A percentile compares a stretch with the other conserved stretches of the same genome.
These are phyloP conservation scores for Canavalia gladiata DNA, from an alignment of 306 rosid species.

Conservation along the genomic window DNA sequence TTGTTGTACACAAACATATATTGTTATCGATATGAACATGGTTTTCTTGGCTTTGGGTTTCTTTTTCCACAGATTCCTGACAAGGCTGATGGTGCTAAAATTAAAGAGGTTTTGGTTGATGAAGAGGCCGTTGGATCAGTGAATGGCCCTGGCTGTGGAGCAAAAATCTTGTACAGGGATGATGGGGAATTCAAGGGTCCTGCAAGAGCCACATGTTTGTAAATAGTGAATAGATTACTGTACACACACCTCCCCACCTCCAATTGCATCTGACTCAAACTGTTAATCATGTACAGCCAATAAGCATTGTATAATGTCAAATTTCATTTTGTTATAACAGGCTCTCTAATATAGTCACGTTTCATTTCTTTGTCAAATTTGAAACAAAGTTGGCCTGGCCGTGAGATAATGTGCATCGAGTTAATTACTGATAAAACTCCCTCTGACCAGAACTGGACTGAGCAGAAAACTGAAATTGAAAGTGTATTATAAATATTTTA, in stretches of 20 bases:
- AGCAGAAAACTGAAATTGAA: no score
- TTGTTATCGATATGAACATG: background rate
- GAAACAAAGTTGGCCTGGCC: no score
- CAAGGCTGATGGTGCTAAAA: constrained; percentile 46
- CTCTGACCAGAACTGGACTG: no score
- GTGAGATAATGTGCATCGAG: no score
- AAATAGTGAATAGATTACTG: background rate
- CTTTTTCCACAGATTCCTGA: constrained; percentile 64
- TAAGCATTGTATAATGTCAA: constrained; percentile 18
- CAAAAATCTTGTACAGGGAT: constrained; percentile 60
- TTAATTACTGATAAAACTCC: no score
- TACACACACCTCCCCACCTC: background rate
- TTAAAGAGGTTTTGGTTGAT: constrained; percentile 70
- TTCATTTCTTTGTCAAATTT: no score
- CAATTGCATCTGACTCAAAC: background rate
- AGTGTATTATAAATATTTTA: no score
- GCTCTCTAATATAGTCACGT: no score
- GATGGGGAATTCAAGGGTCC: constrained; percentile 42
- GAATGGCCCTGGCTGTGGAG: constrained; percentile 65
- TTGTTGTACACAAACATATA: no score
- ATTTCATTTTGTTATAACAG: background rate
- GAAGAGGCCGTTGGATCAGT: constrained; percentile 79
- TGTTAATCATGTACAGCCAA: constrained; percentile 1
- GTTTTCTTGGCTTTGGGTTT: background rate
- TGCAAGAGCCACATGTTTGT: constrained; percentile 34